Conservation (phyloP, 2,329 filamentous ascomycete species). For the Aspergillus oerlinghausenensis region DNA sequence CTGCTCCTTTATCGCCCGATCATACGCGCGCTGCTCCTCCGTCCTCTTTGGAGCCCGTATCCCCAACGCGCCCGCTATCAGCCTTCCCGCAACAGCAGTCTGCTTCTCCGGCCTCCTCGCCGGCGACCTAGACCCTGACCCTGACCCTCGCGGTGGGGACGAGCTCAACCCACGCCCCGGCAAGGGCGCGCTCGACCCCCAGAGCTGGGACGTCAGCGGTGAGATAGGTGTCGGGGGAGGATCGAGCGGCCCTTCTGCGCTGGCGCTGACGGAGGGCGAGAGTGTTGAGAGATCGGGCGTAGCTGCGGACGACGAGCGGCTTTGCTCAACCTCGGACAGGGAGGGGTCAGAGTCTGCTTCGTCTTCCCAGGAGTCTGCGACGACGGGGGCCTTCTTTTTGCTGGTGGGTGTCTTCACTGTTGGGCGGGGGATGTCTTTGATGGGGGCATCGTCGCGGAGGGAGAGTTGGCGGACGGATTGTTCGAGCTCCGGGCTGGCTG, state of each 20-base stretch:
- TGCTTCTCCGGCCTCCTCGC: slow-evolving; percentile 74
- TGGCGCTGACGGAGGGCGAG: slow-evolving; percentile 24
- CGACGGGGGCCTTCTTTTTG: slow-evolving; percentile 41
- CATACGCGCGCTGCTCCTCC: slow-evolving; percentile 84
- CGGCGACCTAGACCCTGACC: slow-evolving; percentile 10
- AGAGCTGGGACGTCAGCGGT: slow-evolving; percentile 36
- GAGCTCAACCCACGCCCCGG: slow-evolving; percentile 9
- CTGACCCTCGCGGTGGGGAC: slow-evolving; percentile 13
- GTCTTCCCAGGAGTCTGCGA: slow-evolving; percentile 75
- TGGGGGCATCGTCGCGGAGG: slow-evolving; percentile 23
- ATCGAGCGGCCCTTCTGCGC: slow-evolving; percentile 38
- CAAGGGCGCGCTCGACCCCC: slow-evolving; percentile 14
- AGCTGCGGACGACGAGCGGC: not conserved
- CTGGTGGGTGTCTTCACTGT: slow-evolving; percentile 5
- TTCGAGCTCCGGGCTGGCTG: slow-evolving; percentile 24
- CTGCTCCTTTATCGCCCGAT: slow-evolving; percentile 74
- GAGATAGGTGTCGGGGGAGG: slow-evolving; percentile 66
- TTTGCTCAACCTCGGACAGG: not conserved
- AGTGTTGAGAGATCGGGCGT: slow-evolving; percentile 9
- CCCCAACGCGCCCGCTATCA: slow-evolving; percentile 87
- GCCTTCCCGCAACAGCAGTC: slow-evolving; percentile 78
- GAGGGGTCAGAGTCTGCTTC: slow-evolving; percentile 46
- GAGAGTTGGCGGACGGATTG: slow-evolving; percentile 28
- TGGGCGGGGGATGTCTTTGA: slow-evolving; percentile 1
- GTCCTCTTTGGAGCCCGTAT: slow-evolving; percentile 75